Percentiles rank a stretch among this genome's conserved stretches.
phyloP scores from a whole-genome alignment of 768 basidiomycete genomes.

The Phaeolepiota aurea region DNA sequence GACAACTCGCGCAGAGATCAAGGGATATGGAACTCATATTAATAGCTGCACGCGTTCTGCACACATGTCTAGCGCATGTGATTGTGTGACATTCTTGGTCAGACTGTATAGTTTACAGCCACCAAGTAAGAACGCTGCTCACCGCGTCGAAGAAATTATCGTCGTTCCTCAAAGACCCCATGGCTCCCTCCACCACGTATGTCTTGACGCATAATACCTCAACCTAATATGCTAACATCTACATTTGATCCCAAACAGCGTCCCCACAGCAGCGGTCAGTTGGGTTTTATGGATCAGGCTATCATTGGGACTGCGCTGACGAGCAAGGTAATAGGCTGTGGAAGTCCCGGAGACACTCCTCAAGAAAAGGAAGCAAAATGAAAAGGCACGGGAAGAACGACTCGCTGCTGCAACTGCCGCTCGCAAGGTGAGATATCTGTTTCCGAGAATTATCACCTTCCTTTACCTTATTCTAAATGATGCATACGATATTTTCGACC shows the following conservation, averaged over 20 bases:
- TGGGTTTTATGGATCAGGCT: conserved; percentile 5
- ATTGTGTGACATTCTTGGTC: conserved; percentile 23
- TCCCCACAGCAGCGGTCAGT: conserved; percentile 53
- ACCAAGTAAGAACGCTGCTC: conserved; percentile 18
- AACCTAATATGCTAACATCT: conserved; percentile 4
- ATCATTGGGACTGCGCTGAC: conserved; percentile 6
- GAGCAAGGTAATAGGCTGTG: conserved; percentile 49
- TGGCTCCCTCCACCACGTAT: conserved; percentile 53
- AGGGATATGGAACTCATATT: neutral
- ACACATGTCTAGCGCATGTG: neutral
- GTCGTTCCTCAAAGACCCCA: conserved; percentile 41
- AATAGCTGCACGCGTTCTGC: too few relatives aligned
- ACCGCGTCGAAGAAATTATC: conserved; percentile 16
- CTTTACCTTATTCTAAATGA: conserved; percentile 43
- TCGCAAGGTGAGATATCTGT: conserved; percentile 66
- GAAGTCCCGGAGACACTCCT: conserved; percentile 99
- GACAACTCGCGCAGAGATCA: neutral
- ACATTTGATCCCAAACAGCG: conserved; percentile 20
- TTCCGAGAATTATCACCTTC: too few relatives aligned
- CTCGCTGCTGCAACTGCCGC: conserved; percentile 76
- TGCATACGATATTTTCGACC: conserved; percentile 72
- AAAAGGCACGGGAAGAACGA: conserved; percentile 93
- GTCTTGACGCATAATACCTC: conserved; percentile 14
- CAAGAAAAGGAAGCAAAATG: conserved; percentile 98
- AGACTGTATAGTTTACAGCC: conserved; percentile 38